Evolutionary conservation across 2,329 filamentous ascomycete genomes (phyloP), one percentile per base, ranked within the genome.

Genomic region (Botrytis porri): DNA sequence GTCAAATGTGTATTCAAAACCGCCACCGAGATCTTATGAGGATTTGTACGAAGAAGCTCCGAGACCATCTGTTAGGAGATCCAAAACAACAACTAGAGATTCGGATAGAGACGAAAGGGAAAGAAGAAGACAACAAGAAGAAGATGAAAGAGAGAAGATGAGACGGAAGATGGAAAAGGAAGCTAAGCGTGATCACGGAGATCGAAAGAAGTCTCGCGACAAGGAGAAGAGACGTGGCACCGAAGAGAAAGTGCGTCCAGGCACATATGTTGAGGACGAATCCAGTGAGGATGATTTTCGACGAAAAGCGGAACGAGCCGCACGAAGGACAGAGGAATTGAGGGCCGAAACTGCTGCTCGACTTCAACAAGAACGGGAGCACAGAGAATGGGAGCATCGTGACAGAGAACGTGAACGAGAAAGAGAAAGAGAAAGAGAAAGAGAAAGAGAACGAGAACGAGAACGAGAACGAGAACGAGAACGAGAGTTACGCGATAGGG

Each of bases 41-140:
- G 85, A 87, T 37, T 83, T 85, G 16, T 87, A 86, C 73, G 86
- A 88, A 37, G 81, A 84, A 10, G 77, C 79, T 22, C 81, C 80
- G 25, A 74, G 77, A 72, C 72, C 76, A 59, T 78, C 85, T 77
- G 35, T 70, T 74, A 59, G 81, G 82, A 78, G 80, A 54, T 81
- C 78, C 76, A 79, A 73, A 63, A 48, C 74, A 48, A 70, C 78
- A 20, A 71, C 75, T 35, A 77, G 79, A 54, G 80, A 81, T 20
- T n/a, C 70, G 22, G 70, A 71, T 22, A 71, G 45, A n/a, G 80
- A 82, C 29, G 80, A 82, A 7, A 79, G 79, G 20, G 78, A 82
- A 39, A 79, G 78, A 70, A 63, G 70, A 79, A 81, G 63, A 77
- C 79, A 75, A 73, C 78, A 75, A 76, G 78, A 76, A 77, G 79